These are phyloP conservation scores for Colletotrichum zoysiae DNA, from an alignment of 2,329 filamentous ascomycete genomes.

Conservation along the genomic window DNA sequence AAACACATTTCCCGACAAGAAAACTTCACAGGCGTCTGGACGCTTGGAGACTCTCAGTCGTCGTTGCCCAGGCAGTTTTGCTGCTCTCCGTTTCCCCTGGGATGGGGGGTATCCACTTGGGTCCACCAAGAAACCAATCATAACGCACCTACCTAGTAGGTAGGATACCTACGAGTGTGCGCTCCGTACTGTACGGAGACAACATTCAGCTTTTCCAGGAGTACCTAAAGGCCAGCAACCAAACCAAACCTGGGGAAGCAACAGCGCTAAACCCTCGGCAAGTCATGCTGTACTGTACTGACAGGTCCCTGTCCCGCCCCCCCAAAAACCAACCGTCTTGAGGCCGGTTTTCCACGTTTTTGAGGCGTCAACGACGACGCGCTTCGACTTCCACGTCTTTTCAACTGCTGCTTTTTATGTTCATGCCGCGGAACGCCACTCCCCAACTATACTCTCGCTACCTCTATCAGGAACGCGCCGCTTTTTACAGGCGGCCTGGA, in stretches of 20 bases:
- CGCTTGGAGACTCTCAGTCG: not conserved
- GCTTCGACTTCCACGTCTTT: constrained; percentile 27
- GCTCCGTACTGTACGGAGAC: not conserved
- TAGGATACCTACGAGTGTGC: too few relatives aligned
- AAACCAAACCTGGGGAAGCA: too few relatives aligned
- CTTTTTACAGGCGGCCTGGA: not conserved
- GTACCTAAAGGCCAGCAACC: not conserved
- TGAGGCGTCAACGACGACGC: constrained; percentile 30
- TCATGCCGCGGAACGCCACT: constrained; percentile 10
- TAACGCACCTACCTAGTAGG: too few relatives aligned
- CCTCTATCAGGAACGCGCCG: constrained; percentile 2
- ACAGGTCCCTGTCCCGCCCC: not conserved
- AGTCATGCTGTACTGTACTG: not conserved
- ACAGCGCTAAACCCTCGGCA: not conserved
- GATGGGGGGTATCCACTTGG: not conserved
- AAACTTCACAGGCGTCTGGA: not conserved
- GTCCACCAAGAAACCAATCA: not conserved
- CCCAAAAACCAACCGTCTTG: constrained; percentile 28
- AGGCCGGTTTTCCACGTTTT: constrained; percentile 16
- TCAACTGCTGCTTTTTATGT: constrained; percentile 14
- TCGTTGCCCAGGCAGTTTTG: constrained; percentile 5
- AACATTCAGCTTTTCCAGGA: not conserved
- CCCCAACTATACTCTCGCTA: not conserved
- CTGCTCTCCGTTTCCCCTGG: not conserved
- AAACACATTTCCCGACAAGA: not conserved